Evolutionary conservation across 371 early-diverging fungal genomes (phyloP), one percentile per base, ranked within the genome.

Genomic region (Batkoa obscura): DNA sequence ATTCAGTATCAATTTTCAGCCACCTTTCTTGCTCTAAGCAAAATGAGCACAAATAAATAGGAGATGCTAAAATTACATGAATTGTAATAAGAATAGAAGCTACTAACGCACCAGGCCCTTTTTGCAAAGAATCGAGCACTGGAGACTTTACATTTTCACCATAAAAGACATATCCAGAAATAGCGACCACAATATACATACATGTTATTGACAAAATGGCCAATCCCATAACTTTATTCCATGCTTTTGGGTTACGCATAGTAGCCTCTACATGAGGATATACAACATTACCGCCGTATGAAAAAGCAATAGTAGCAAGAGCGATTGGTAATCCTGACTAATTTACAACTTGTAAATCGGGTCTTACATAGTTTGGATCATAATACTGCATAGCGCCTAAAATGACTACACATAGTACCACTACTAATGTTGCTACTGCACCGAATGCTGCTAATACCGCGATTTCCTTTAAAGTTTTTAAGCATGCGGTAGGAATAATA

Each of bases 21-120:
- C 75, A 78, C n/a, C 72, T 63, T 63, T 84, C 84, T 31, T 80
- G 62, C 56, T 84, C 83, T 30, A 79, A 66, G 15, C 86, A 75
- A 58, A 91, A 82, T 0, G 87, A 79, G 0, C 88, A 86, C 49
- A 84, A 57, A 52, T 88, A 66, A 35, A 89, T 73, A 9, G 91
- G 91, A n/a, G 81, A 73, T 3, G 89, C 87, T n/a, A 83, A 64
- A 2, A 89, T 60, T 10, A 88, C 87, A 57, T 89, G 89, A 13
- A 81, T 64, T 0, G 88, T 86, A 60, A 89, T 82, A 61, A 87
- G 69, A 32, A 76, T 73, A 23, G 35, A 51, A 49, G 83, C 76
- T 17, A 86, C 76, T 33, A 79, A 64, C 3, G 70, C 75, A 8
- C 80, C 69, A 31, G 75, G 65, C 15, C 83, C 85, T 3, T 64